Evolutionary conservation across 1,284 basidiomycete species (phyloP).

Genomic region (Abortiporus biennis): DNA sequence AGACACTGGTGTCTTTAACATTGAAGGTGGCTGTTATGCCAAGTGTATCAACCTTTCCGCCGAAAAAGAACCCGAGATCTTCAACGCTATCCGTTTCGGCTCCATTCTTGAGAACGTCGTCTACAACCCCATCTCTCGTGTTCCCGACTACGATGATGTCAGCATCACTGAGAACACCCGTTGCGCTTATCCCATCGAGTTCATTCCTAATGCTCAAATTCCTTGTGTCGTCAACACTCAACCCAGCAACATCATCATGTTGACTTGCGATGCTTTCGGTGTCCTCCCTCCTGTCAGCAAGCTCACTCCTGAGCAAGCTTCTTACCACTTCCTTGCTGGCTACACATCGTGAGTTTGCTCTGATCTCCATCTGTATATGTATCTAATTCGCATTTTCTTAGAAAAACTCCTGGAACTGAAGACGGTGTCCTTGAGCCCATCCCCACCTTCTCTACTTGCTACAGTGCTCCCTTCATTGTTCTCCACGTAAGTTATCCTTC

Average conservation of each 20-base stretch:
- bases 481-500: slow-evolving; percentile 61
- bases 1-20: slow-evolving; percentile 98
- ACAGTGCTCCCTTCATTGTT: slow-evolving; percentile 98
- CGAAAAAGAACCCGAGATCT: slow-evolving; percentile 98
- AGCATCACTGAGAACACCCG: slow-evolving; percentile 99
- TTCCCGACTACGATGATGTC: slow-evolving; percentile 94
- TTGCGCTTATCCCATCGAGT: slow-evolving; percentile 97
- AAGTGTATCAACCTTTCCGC: slow-evolving; percentile 96
- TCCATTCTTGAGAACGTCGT: slow-evolving; percentile 99
- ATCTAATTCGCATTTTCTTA: slow-evolving; percentile 18
- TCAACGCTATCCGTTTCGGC: slow-evolving; percentile 91
- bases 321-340: slow-evolving; percentile 95
- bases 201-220: slow-evolving; percentile 93
- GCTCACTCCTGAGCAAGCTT: slow-evolving; percentile 91
- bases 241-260: slow-evolving; percentile 95
- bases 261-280: slow-evolving; percentile 98
- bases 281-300: slow-evolving; percentile 95
- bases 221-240: slow-evolving; percentile 83
- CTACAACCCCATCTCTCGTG: slow-evolving; percentile 85
- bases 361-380: slow-evolving; percentile 2
- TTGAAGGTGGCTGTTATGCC: slow-evolving; percentile 99
- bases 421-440: slow-evolving; percentile 98
- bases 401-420: slow-evolving; percentile 95
- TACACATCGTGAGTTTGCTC: slow-evolving; percentile 76
- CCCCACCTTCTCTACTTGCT: slow-evolving; percentile 99